Percentiles rank a stretch among this genome's conserved stretches.
Conservation (phyloP, 805 yeast genomes). For the Kazachstania africana region DNA sequence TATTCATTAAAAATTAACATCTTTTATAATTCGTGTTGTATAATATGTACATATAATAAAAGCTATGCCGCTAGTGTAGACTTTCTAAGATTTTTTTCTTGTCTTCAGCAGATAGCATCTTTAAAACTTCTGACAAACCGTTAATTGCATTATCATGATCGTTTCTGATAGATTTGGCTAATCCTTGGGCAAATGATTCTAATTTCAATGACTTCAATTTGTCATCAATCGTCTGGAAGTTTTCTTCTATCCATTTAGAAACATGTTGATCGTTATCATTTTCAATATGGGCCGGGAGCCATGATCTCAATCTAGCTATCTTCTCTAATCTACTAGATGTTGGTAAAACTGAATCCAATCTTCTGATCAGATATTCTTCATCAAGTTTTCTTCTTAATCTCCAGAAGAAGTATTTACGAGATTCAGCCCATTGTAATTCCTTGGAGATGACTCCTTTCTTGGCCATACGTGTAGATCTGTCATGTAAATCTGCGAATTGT, state of each 20-base stretch:
- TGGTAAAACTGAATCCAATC: slow-evolving; percentile 54
- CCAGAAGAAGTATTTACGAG: slow-evolving; percentile 98
- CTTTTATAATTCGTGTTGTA: neutral
- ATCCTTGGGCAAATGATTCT: slow-evolving; percentile 53
- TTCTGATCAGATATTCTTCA: slow-evolving; percentile 77
- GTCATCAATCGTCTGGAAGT: slow-evolving; percentile 51
- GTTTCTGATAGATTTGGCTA: slow-evolving; percentile 47
- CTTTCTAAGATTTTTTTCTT: slow-evolving; percentile 34
- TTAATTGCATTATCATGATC: slow-evolving; percentile 42
- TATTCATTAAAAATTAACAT: neutral
- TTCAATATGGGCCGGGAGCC: slow-evolving; percentile 67
- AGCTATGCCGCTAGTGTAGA: too few species aligned
- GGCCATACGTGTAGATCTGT: slow-evolving; percentile 93
- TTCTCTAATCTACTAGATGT: slow-evolving; percentile 62
- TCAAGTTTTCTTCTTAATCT: slow-evolving; percentile 89
- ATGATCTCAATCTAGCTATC: slow-evolving; percentile 75
- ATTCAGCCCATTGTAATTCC: slow-evolving; percentile 72
- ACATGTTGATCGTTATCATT: slow-evolving; percentile 65
- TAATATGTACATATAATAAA: neutral
- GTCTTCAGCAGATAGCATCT: slow-evolving; percentile 42
- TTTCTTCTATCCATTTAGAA: slow-evolving; percentile 75
- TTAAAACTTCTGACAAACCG: slow-evolving; percentile 44
- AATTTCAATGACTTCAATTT: slow-evolving; percentile 51
- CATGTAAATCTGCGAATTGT: slow-evolving; percentile 97
- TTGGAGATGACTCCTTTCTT: slow-evolving; percentile 85